Conservation (phyloP, 306 rosid species). For the Rubus idaeus region DNA sequence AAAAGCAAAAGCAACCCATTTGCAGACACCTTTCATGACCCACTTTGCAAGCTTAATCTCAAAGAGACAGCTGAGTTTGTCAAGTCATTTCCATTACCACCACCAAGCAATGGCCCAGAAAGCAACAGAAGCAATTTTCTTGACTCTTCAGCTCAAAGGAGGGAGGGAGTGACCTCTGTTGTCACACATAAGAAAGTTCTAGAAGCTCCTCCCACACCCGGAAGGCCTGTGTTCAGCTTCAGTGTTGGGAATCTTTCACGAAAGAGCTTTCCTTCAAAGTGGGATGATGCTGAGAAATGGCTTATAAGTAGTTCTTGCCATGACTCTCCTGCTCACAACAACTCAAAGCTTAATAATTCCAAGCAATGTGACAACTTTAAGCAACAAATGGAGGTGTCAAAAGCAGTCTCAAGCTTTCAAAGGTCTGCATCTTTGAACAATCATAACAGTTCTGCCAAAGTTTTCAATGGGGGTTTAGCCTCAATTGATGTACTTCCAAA, state of each 20-base stretch:
- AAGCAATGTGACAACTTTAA: conserved; percentile 49
- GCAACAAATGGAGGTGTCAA: conserved; percentile 59
- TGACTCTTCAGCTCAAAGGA: conserved; percentile 51
- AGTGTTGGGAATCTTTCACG: conserved; percentile 58
- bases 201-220: conserved; percentile 88
- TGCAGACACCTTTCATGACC: conserved; percentile 67
- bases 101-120: conserved; percentile 33
- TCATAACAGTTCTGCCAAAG: conserved; percentile 36
- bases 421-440: conserved; percentile 53
- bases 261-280: conserved; percentile 83
- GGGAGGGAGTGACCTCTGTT: conserved; percentile 45
- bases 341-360: conserved; percentile 31
- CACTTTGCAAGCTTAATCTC: conserved; percentile 88
- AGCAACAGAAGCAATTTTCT: conserved; percentile 31
- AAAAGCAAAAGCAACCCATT: conserved; percentile 61
- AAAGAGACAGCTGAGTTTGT: conserved; percentile 96
- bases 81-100: conserved; percentile 71
- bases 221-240: conserved; percentile 85
- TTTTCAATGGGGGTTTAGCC: conserved; percentile 49
- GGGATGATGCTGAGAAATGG: conserved; percentile 99
- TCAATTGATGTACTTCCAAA: conserved; percentile 68
- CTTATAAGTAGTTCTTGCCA: conserved; percentile 75
- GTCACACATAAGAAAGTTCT: conserved; percentile 46
- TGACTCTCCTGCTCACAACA: conserved; percentile 78
- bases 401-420: conserved; percentile 46